Percentiles rank a stretch among this genome's conserved stretches.
Conservation (phyloP, 805 yeast species). For the Hanseniaspora meyeri region DNA sequence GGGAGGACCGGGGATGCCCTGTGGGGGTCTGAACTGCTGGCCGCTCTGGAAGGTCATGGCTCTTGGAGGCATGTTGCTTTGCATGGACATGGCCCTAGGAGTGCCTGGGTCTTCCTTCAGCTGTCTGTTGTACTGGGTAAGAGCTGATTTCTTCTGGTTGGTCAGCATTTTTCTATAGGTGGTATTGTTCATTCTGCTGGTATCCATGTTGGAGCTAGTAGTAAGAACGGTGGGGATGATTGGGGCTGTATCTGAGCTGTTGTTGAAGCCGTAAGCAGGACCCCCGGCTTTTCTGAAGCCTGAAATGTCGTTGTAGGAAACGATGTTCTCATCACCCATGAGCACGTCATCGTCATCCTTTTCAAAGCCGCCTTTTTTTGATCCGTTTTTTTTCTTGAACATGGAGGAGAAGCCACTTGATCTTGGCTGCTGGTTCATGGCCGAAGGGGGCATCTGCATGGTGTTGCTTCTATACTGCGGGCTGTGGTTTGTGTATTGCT, state of each 20-base stretch:
- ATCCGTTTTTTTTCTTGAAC: slow-evolving; percentile 9
- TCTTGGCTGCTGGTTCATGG: background rate
- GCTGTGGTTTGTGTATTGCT: background rate
- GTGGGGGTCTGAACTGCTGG: slow-evolving; percentile 14
- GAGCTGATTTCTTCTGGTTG: slow-evolving; percentile 49
- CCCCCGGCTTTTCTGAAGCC: slow-evolving; percentile 56
- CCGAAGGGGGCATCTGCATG: background rate
- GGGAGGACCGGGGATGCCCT: slow-evolving; percentile 28
- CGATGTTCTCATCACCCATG: slow-evolving; percentile 28
- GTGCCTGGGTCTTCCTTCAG: slow-evolving; percentile 13
- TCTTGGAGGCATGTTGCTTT: slow-evolving; percentile 19
- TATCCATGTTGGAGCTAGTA: slow-evolving; percentile 22
- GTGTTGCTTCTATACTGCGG: background rate
- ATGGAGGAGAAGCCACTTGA: slow-evolving; percentile 1
- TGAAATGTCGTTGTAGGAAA: slow-evolving; percentile 54
- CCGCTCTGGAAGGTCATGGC: slow-evolving; percentile 25
- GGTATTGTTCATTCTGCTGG: slow-evolving; percentile 34
- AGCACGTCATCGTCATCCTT: slow-evolving; percentile 27
- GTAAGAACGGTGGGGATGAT: slow-evolving; percentile 55
- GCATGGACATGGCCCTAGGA: slow-evolving; percentile 26
- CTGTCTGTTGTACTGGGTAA: slow-evolving; percentile 25
- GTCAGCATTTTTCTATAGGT: slow-evolving; percentile 62
- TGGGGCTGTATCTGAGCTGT: slow-evolving; percentile 49
- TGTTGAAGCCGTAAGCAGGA: slow-evolving; percentile 38
- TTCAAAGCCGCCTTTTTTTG: slow-evolving; percentile 14